Conservation (phyloP, 1,284 basidiomycete species). For the Cerrena zonata region DNA sequence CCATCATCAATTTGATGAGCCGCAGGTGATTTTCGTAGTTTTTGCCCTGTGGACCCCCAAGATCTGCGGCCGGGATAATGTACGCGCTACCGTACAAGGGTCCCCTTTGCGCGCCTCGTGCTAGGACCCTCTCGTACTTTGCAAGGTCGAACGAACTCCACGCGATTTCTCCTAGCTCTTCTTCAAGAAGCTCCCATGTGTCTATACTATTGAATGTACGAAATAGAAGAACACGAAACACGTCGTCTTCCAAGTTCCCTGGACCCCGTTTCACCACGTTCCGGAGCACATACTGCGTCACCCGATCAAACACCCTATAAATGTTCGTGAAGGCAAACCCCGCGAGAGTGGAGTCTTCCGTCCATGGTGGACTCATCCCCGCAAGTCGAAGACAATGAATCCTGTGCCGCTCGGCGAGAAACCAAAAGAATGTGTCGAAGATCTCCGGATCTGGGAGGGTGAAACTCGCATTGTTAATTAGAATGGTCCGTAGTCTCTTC, state of each 20-base stretch:
- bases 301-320: constrained; percentile 37
- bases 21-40: constrained; percentile 32
- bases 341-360: constrained; percentile 31
- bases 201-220: constrained; percentile 37
- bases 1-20: constrained; percentile 35
- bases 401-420: constrained; percentile 33
- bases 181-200: constrained; percentile 36
- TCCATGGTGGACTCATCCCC: constrained; percentile 32
- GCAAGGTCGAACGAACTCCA: constrained; percentile 31
- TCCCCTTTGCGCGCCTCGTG: constrained; percentile 13
- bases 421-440: constrained; percentile 32
- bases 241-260: constrained; percentile 32
- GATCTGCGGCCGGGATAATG: constrained; percentile 35
- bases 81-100: constrained; percentile 35
- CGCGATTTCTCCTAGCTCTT: constrained; percentile 28
- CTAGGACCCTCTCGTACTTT: constrained; percentile 31
- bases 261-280: constrained; percentile 34
- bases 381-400: constrained; percentile 28
- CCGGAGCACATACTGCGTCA: constrained; percentile 37
- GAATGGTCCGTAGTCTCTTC: neutral
- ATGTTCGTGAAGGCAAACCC: constrained; percentile 38
- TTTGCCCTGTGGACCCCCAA: constrained; percentile 27
- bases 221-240: constrained; percentile 40
- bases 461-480: neutral
- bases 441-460: constrained; percentile 7